Conservation (phyloP, 441 rosid species). For the Flueggea neowawraea region DNA sequence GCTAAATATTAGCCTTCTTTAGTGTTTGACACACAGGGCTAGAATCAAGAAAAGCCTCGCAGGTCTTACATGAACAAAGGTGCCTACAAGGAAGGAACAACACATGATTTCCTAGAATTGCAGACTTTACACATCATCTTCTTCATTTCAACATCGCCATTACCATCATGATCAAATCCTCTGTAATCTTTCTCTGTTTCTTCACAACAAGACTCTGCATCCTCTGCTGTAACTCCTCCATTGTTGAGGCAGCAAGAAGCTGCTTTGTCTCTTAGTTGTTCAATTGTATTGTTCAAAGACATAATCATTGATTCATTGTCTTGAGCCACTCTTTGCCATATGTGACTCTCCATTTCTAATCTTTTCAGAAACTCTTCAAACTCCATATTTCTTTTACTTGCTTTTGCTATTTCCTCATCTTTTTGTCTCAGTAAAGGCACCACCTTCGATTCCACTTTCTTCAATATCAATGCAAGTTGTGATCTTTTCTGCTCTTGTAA, state of each 20-base stretch:
- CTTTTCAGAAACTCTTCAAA: slow-evolving; percentile 45
- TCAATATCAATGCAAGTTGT: slow-evolving; percentile 34
- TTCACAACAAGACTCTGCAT: slow-evolving; percentile 44
- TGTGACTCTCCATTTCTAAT: slow-evolving; percentile 60
- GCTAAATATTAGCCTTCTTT: slow-evolving; percentile 72
- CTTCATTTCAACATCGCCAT: not conserved
- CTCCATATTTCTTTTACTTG: slow-evolving; percentile 44
- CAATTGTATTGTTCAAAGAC: slow-evolving; percentile 46
- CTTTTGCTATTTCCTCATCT: slow-evolving; percentile 60
- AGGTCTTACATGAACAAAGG: slow-evolving; percentile 65
- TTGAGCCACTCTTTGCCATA: slow-evolving; percentile 66
- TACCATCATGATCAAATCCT: too few relatives aligned
- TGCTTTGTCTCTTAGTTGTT: slow-evolving; percentile 44
- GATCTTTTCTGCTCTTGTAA: slow-evolving; percentile 64
- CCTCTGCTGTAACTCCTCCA: slow-evolving; percentile 23
- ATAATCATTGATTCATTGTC: slow-evolving; percentile 60
- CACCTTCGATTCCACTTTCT: slow-evolving; percentile 42
- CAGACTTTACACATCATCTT: slow-evolving; percentile 37
- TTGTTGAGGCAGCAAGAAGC: slow-evolving; percentile 26
- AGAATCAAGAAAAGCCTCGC: slow-evolving; percentile 47
- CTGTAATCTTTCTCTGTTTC: slow-evolving; percentile 4
- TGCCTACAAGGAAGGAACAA: slow-evolving; percentile 93
- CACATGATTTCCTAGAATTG: slow-evolving; percentile 34
- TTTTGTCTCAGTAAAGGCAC: slow-evolving; percentile 42
- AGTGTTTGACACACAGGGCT: slow-evolving; percentile 70